Percentiles rank a stretch among this genome's conserved stretches.
These are phyloP conservation scores for Zizania latifolia DNA, from an alignment of 176 grass and related monocot genomes.

Conservation along the genomic window DNA sequence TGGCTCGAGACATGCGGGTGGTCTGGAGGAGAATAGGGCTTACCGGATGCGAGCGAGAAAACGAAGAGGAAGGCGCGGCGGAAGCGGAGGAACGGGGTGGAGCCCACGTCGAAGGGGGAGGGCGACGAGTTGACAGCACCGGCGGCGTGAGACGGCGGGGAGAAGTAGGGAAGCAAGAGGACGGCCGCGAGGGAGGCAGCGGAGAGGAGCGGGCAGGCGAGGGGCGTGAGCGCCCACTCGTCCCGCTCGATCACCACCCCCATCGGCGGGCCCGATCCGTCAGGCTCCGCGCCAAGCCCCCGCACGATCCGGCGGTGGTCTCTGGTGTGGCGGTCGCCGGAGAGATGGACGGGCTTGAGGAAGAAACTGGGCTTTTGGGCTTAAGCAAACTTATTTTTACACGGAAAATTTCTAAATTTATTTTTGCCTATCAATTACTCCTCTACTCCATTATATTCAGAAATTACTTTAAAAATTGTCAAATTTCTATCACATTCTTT, in stretches of 20 bases:
- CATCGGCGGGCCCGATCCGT: conserved; percentile 27
- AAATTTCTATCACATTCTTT: no score
- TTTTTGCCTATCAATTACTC: no score
- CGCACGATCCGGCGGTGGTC: not conserved
- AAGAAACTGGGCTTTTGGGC: no score
- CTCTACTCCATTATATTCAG: no score
- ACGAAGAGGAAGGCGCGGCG: conserved; percentile 66
- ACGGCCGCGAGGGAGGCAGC: conserved; percentile 45
- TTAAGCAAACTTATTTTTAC: no score
- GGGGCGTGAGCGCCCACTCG: conserved; percentile 55
- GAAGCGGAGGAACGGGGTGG: conserved; percentile 54
- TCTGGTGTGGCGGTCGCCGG: not conserved
- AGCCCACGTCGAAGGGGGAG: conserved; percentile 48
- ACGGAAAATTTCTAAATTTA: no score
- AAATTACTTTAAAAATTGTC: no score
- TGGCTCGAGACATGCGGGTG: not conserved
- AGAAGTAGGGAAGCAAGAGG: conserved; percentile 64
- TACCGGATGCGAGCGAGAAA: conserved; percentile 79
- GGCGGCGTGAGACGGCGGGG: conserved; percentile 14
- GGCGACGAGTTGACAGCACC: not conserved
- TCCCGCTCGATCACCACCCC: conserved; percentile 78
- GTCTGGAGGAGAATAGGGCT: not conserved
- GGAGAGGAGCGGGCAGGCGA: conserved; percentile 62
- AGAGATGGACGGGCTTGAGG: not conserved
- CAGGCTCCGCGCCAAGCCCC: not conserved